Conservation (phyloP, 169 alveolate species). For the Eimeria necatrix region DNA sequence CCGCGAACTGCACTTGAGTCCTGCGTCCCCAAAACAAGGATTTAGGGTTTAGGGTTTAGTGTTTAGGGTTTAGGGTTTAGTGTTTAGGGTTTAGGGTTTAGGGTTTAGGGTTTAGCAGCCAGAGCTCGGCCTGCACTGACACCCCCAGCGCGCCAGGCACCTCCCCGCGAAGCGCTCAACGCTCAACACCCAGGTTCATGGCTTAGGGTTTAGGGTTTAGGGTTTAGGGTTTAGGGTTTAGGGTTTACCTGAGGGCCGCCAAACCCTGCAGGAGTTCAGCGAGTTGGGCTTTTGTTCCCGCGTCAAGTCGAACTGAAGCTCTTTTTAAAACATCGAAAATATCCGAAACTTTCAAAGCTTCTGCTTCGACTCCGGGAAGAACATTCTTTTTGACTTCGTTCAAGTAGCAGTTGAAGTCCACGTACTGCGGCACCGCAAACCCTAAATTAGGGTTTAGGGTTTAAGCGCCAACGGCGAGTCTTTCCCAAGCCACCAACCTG, state of each 20-base stretch:
- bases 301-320: conserved; percentile 11
- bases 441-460: no score
- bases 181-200: neutral
- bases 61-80: neutral
- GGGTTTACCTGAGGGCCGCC: conserved; percentile 57
- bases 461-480: no score
- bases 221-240: conserved; percentile 1
- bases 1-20: conserved; percentile 78
- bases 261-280: conserved; percentile 71
- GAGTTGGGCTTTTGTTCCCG: conserved; percentile 20
- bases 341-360: conserved; percentile 39
- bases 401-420: conserved; percentile 58
- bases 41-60: conserved; percentile 31
- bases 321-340: conserved; percentile 69
- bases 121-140: no score
- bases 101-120: neutral
- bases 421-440: conserved; percentile 20
- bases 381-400: neutral
- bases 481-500: no score
- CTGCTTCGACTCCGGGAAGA: conserved; percentile 23
- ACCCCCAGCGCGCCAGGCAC: no score
- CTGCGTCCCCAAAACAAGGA: neutral
- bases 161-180: neutral
- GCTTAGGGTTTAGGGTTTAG: conserved; percentile 33
- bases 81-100: neutral